Conservation (phyloP, 2,329 filamentous ascomycete species). For the Didymella lethalis region DNA sequence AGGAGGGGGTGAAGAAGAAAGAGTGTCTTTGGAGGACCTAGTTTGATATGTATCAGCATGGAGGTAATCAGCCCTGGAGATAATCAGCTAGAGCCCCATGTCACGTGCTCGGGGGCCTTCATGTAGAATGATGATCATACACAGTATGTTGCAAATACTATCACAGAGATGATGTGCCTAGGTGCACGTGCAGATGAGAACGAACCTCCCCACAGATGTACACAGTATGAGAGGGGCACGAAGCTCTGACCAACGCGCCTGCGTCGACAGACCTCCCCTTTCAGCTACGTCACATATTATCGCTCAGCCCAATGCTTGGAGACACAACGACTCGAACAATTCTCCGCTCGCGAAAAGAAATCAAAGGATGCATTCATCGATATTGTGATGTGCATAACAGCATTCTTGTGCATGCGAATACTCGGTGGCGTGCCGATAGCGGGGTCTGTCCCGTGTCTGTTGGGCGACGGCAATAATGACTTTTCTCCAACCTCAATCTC, state of each 20-base stretch:
- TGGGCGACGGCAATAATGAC: slow-evolving; percentile 7
- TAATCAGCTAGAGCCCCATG: no score
- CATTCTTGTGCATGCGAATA: slow-evolving; percentile 1
- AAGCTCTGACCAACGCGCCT: not conserved
- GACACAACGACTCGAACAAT: no score
- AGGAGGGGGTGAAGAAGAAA: not conserved
- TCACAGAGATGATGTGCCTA: not conserved
- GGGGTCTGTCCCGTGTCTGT: slow-evolving; percentile 15
- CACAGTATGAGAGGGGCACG: not conserved
- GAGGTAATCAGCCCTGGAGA: no score
- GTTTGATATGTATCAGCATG: not conserved
- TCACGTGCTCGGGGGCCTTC: no score
- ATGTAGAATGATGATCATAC: not conserved
- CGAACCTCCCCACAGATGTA: not conserved
- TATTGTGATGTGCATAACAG: not conserved
- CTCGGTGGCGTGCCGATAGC: slow-evolving; percentile 7
- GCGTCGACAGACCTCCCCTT: not conserved
- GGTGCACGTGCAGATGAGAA: not conserved
- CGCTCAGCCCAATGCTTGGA: not conserved
- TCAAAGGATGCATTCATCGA: not conserved
- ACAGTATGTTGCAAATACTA: not conserved
- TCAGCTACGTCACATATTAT: not conserved
- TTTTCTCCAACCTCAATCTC: slow-evolving; percentile 1
- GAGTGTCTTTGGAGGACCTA: not conserved
- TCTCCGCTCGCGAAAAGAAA: not conserved